These are phyloP conservation scores for Laguncularia racemosa DNA, from an alignment of 345 rosid genomes.

Conservation along the genomic window DNA sequence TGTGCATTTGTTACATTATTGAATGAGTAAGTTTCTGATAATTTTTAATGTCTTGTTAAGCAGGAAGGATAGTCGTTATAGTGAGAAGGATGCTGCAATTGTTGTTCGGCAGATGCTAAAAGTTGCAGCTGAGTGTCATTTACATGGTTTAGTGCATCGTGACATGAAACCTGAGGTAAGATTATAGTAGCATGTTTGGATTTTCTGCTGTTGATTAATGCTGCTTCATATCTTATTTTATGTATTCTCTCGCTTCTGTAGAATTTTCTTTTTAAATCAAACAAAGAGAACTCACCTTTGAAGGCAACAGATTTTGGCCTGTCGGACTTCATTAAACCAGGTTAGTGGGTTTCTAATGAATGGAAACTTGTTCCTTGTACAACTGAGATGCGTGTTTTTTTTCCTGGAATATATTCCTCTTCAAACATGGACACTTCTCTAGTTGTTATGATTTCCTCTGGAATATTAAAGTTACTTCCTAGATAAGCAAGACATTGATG, in stretches of 20 bases:
- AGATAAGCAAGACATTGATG: not conserved
- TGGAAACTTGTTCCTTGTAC: not conserved
- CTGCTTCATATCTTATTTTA: not conserved
- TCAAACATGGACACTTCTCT: not conserved
- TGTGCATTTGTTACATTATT: not conserved
- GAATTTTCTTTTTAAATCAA: slow-evolving; percentile 48
- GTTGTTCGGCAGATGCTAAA: slow-evolving; percentile 83
- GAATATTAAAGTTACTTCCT: not conserved
- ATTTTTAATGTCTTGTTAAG: not conserved
- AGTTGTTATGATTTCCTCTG: not conserved
- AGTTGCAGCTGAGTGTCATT: slow-evolving; percentile 47
- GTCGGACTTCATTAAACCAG: slow-evolving; percentile 50
- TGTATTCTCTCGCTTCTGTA: slow-evolving; percentile 6
- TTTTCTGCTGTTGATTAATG: not conserved
- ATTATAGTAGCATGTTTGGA: not conserved
- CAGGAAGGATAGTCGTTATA: slow-evolving; percentile 49
- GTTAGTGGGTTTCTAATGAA: slow-evolving; percentile 9
- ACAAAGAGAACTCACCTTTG: slow-evolving; percentile 31
- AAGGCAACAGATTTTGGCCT: slow-evolving; percentile 54
- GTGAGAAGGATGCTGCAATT: slow-evolving; percentile 82
- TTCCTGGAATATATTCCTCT: not conserved
- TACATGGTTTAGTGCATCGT: slow-evolving; percentile 48
- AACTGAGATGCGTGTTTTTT: not conserved
- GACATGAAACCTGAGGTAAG: slow-evolving; percentile 54
- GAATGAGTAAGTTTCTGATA: not conserved